These are phyloP conservation scores for Filobasidium uniguttulatum DNA, from an alignment of 1,284 basidiomycete genomes.

Conservation along the genomic window DNA sequence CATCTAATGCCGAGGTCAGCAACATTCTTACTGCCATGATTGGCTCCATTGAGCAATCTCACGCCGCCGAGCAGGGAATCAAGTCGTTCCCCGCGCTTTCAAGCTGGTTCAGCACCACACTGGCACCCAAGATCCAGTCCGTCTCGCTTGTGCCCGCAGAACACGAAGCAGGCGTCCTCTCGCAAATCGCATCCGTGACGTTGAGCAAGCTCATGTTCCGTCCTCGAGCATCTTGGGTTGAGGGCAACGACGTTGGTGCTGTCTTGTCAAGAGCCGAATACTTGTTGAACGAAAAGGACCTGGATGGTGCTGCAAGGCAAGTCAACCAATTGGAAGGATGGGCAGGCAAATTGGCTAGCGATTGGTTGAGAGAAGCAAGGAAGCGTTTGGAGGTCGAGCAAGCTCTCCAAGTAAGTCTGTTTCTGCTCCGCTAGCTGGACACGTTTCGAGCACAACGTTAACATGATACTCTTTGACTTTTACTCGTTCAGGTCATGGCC, in stretches of 20 bases:
- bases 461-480: background rate
- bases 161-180: constrained; percentile 69
- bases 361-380: constrained; percentile 87
- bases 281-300: constrained; percentile 77
- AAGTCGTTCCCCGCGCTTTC: constrained; percentile 79
- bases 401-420: constrained; percentile 63
- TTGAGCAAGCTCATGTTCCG: constrained; percentile 67
- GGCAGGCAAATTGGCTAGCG: constrained; percentile 64
- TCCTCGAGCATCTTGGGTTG: constrained; percentile 51
- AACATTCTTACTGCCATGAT: constrained; percentile 52
- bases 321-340: constrained; percentile 80
- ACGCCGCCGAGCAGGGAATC: constrained; percentile 69
- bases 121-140: constrained; percentile 69
- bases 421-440: background rate
- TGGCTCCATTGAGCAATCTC: constrained; percentile 56
- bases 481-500: constrained; percentile 52
- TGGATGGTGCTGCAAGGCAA: constrained; percentile 81
- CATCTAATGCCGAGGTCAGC: constrained; percentile 17
- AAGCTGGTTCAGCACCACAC: constrained; percentile 73
- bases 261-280: constrained; percentile 81
- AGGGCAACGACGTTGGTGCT: constrained; percentile 72
- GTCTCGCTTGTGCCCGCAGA: constrained; percentile 72
- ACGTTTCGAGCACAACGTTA: constrained; percentile 5
- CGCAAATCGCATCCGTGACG: constrained; percentile 67
- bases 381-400: constrained; percentile 82